These are phyloP conservation scores for Cryphonectria naterciae DNA, from an alignment of 2,329 filamentous ascomycete species.

Conservation along the genomic window DNA sequence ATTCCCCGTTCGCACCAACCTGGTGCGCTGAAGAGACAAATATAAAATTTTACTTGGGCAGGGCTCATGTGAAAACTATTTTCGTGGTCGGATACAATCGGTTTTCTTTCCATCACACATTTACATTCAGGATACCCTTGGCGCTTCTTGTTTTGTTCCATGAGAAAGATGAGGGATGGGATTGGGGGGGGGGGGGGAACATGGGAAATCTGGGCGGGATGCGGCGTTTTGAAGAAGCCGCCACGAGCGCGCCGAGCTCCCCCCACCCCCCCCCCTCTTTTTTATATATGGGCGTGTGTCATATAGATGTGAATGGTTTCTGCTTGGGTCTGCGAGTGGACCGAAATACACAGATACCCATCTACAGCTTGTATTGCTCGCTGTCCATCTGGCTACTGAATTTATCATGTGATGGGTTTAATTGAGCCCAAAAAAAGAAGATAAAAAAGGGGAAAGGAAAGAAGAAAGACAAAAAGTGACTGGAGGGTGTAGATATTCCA, in stretches of 20 bases:
- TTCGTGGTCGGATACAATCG: slow-evolving; percentile 6
- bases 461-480: background rate
- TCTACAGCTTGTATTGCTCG: background rate
- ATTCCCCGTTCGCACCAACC: background rate
- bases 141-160: slow-evolving; percentile 29
- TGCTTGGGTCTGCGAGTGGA: background rate
- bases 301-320: background rate
- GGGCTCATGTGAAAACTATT: background rate
- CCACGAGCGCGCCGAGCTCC: slow-evolving; percentile 7
- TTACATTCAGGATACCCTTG: slow-evolving; percentile 30
- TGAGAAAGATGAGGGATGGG: background rate
- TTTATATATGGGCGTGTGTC: background rate
- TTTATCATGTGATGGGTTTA: background rate
- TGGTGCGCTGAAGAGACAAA: background rate
- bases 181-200: too few relatives aligned
- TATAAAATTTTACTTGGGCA: background rate
- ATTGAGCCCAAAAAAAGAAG: background rate
- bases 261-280: too few relatives aligned
- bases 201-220: background rate
- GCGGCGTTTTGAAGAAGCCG: slow-evolving; percentile 10
- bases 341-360: slow-evolving; percentile 1
- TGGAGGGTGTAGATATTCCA: background rate
- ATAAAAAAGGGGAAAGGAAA: too few relatives aligned
- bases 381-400: background rate
- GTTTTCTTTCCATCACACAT: slow-evolving; percentile 18